Base-by-base conservation (phyloP, 1,139 yeast genomes). In the Debaryomyces sp. region DNA sequence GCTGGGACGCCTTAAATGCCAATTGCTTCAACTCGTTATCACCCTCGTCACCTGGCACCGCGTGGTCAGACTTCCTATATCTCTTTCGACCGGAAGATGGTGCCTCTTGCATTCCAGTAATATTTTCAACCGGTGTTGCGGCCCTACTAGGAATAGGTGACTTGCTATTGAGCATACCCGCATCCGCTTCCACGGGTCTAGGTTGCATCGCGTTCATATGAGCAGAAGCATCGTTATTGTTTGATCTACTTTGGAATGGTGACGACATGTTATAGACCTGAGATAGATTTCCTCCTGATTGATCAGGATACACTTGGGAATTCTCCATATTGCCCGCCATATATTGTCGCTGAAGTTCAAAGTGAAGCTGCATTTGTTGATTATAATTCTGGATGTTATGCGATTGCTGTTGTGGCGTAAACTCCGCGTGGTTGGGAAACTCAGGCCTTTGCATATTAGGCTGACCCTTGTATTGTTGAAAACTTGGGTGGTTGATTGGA, bases 11-110 rank as follows among this genome's bases (percentile, higher is more conserved):
- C 47, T 70, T 68, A 37, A 69, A 63, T 2, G 88, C 87, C 44
- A 78, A 60, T 41, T 69, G 71, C 54, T 77, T 76, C 49, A 84
- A 66, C 50, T 82, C 85, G 15, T 50, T 46, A 45, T 61, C 66
- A 18, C 62, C 71, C 18, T 72, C 75, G 47, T 78, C 81, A 24
- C 77, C 75, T 12, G 73, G 70, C 30, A 63, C 54, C 3, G 71
- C 66, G 52, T 67, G 70, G 52, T 72, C 78, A 3, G 73, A 60
- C 45, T 66, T 61, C 52, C 76, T 64, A 24, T 58, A 60, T 46
- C 68, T 60, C 50, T 71, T 72, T 42, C 69, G 59, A n/a, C 57
- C 51, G 6, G 57, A 51, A n/a, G 40, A 38, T 36, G 47, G 44
- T 15, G 32, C 46, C 8, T 39, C 43, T 30, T 43, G 46, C 2